Evolutionary conservation across 306 rosid genomes (phyloP), one percentile per base, ranked within the genome.

Genomic region (Cicer yamashitae): DNA sequence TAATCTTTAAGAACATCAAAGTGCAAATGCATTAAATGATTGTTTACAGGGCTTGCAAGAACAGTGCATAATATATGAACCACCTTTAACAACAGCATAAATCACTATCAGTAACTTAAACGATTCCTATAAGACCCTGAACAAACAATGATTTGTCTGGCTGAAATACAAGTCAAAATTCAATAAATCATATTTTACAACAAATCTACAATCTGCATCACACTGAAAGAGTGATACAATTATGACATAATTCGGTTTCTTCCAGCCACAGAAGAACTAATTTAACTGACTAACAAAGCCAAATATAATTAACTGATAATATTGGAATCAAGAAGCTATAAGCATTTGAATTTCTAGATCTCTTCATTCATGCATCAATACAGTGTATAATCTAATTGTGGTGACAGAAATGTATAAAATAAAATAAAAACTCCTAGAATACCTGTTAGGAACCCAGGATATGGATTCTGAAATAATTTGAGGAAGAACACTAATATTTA

Each of bases 381-480:
- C n/a, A 25, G 37, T 46, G 10, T 39, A 34, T 34, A 67, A 68
- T 78, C 11, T 77, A 78, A 74, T 68, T 57, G 43, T 40, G 22
- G 60, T 15, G 30, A 7, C 43, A 39, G 74, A 71, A 56, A 53
- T 3, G 3, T 37, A 51, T 17, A 64, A 66, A 12, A 12, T 54
- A 44, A 59, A 70, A 66, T 11, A 12, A 63, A 44, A 59, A 44
- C 59, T 44, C 57, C 62, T 8, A 7, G 65, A 71, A 30, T 3
- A 30, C 5, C 37, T 3, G 37, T 30, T 30, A 30, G 37, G 37
- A 30, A 30, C 37, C 37, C 37, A 30, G 37, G 37, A 30, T 30
- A 30, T 30, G 37, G 37, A 30, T 30, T 3, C 37, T 0, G 4
- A 30, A 3, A 30, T 30, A 30, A 30, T 30, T 25, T 25, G 34